Evolutionary conservation across 805 yeast genomes (phyloP).

Genomic region (Gaillardinia entomophila): DNA sequence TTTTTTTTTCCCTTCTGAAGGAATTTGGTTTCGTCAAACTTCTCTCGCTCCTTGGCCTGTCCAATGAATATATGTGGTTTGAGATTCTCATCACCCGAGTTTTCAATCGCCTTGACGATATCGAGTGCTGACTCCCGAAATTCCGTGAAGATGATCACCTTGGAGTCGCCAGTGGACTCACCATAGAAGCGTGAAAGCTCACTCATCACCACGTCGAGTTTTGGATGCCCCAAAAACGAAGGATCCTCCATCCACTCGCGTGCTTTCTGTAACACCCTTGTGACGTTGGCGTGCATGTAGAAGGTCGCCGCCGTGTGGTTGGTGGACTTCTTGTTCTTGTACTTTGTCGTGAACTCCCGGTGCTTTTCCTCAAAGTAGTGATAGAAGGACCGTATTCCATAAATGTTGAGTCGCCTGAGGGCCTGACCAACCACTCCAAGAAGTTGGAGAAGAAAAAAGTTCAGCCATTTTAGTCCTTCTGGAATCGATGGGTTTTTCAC

Average conservation of each 20-base stretch:
- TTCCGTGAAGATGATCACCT: constrained; percentile 85
- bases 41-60: constrained; percentile 72
- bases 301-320: constrained; percentile 60
- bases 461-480: constrained; percentile 72
- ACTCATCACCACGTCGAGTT: constrained; percentile 52
- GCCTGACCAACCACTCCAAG: constrained; percentile 71
- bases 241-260: constrained; percentile 36
- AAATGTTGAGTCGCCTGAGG: constrained; percentile 62
- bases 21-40: constrained; percentile 53
- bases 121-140: constrained; percentile 87
- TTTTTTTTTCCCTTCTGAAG: constrained; percentile 34
- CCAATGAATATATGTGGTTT: constrained; percentile 90
- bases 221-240: constrained; percentile 59
- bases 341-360: constrained; percentile 54
- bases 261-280: constrained; percentile 38
- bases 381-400: constrained; percentile 78
- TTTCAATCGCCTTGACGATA: constrained; percentile 63
- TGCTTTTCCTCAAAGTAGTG: constrained; percentile 57
- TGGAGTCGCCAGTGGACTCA: constrained; percentile 40
- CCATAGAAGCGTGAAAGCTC: constrained; percentile 55
- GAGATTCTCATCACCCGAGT: constrained; percentile 12
- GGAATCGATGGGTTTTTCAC: constrained; percentile 48
- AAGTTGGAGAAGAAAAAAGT: constrained; percentile 54
- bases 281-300: constrained; percentile 47
- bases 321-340: constrained; percentile 50